Evolutionary conservation across 2,329 filamentous ascomycete species (phyloP).

Genomic region (Reticulascus tulasneorum): DNA sequence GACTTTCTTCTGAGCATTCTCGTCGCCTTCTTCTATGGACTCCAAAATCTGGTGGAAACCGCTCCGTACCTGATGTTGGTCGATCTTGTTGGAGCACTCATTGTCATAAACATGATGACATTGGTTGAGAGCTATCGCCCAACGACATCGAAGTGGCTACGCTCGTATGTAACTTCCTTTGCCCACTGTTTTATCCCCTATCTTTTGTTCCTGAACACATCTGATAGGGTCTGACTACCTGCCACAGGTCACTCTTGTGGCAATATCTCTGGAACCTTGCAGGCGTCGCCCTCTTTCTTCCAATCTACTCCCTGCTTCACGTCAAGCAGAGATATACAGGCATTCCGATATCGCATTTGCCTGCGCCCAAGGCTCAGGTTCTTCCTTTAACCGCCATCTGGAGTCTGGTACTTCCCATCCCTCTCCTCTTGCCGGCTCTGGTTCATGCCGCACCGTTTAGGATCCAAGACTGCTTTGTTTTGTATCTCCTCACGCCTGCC

Average conservation of each 20-base stretch:
- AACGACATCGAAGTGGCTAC: too few relatives aligned
- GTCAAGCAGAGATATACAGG: background rate
- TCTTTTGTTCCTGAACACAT: too few relatives aligned
- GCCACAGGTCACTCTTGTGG: background rate
- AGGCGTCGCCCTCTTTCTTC: background rate
- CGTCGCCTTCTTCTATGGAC: background rate
- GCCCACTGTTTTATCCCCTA: too few relatives aligned
- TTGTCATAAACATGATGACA: background rate
- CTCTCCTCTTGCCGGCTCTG: background rate
- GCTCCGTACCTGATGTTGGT: background rate
- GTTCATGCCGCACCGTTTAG: background rate
- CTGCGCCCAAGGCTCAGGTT: background rate
- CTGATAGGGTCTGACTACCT: background rate
- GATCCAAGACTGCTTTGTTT: background rate
- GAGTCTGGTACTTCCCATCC: background rate
- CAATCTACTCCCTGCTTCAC: background rate
- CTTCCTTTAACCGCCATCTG: background rate
- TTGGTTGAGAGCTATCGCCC: background rate
- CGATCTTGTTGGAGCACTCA: background rate
- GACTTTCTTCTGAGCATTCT: background rate
- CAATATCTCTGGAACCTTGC: background rate
- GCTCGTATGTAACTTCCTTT: too few relatives aligned
- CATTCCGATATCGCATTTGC: constrained; percentile 1
- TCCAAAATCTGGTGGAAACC: background rate
- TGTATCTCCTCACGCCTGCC: background rate